Percentiles rank a stretch among this genome's conserved stretches.
phyloP scores from a whole-genome alignment of 1,284 basidiomycete genomes.

The Ceratobasidium sp. region DNA sequence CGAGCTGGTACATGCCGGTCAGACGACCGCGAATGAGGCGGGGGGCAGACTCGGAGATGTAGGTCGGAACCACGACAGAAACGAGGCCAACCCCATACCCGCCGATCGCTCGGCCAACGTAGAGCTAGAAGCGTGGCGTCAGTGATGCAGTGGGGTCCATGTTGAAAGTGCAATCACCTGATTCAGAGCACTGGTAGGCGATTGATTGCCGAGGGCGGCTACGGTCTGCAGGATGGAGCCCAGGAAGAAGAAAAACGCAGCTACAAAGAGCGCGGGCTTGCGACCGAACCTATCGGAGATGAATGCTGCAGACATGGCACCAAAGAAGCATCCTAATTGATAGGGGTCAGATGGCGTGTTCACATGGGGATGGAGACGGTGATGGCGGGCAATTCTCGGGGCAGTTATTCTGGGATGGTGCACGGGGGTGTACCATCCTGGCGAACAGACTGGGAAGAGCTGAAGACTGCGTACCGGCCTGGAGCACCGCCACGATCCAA shows the following conservation, averaged over 20 bases:
- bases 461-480: conserved; percentile 48
- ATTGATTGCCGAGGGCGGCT: conserved; percentile 50
- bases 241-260: conserved; percentile 51
- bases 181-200: conserved; percentile 47
- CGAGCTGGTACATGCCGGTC: conserved; percentile 50
- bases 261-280: conserved; percentile 50
- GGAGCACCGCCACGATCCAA: conserved; percentile 50
- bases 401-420: conserved; percentile 18
- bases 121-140: conserved; percentile 47
- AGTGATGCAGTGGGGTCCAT: conserved; percentile 2
- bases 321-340: conserved; percentile 50
- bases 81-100: conserved; percentile 48
- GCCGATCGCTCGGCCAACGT: conserved; percentile 50
- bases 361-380: background rate
- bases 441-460: background rate
- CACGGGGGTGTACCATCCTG: background rate
- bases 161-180: conserved; percentile 38
- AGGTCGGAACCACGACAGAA: conserved; percentile 48
- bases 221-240: conserved; percentile 52
- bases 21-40: conserved; percentile 49
- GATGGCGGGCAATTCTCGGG: conserved; percentile 7
- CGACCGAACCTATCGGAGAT: conserved; percentile 52
- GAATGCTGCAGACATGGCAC: conserved; percentile 51
- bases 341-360: conserved; percentile 8
- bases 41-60: conserved; percentile 48